phyloP scores from a whole-genome alignment of 768 basidiomycete species.

The Ephemerocybe angulata region DNA sequence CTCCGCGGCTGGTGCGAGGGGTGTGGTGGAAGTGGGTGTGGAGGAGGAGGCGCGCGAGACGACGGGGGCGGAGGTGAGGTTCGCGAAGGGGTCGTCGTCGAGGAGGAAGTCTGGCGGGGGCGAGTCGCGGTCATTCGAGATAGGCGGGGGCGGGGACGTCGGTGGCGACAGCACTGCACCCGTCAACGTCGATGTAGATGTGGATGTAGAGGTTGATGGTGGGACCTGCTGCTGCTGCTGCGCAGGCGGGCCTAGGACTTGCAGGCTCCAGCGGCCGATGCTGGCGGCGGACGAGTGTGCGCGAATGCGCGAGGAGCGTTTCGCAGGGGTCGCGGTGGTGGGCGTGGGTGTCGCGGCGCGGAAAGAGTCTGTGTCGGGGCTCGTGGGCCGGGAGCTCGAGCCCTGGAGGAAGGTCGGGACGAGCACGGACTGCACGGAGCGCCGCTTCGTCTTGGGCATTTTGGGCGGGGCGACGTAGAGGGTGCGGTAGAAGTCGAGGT shows the following conservation, averaged over 20 bases:
- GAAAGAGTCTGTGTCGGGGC: no score
- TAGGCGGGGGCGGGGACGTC: no score
- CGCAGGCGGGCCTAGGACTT: not conserved
- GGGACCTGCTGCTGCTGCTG: not conserved
- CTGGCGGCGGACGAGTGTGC: conserved; percentile 20
- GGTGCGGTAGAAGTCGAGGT: conserved; percentile 14
- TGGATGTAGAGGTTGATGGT: not conserved
- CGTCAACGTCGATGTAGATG: conserved; percentile 12
- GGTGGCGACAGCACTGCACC: no score
- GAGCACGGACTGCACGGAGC: conserved; percentile 51
- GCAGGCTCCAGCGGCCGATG: not conserved
- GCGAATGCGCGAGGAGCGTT: conserved; percentile 19
- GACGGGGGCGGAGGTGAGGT: conserved; percentile 37
- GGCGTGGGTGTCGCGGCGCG: conserved; percentile 7
- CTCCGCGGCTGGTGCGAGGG: conserved; percentile 9
- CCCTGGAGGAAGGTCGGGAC: conserved; percentile 43
- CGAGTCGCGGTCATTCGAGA: no score
- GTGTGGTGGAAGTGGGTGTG: conserved; percentile 15
- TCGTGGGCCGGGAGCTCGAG: conserved; percentile 22
- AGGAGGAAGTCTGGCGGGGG: conserved; percentile 47
- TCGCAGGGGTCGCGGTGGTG: conserved; percentile 6
- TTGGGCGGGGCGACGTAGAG: conserved; percentile 1
- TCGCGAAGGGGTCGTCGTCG: conserved; percentile 75
- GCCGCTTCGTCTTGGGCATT: conserved; percentile 45
- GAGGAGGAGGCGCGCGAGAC: conserved; percentile 9